Percentiles rank a stretch among this genome's conserved stretches.
These are phyloP conservation scores for Leptographium procerum DNA, from an alignment of 2,329 filamentous ascomycete genomes.

Conservation along the genomic window DNA sequence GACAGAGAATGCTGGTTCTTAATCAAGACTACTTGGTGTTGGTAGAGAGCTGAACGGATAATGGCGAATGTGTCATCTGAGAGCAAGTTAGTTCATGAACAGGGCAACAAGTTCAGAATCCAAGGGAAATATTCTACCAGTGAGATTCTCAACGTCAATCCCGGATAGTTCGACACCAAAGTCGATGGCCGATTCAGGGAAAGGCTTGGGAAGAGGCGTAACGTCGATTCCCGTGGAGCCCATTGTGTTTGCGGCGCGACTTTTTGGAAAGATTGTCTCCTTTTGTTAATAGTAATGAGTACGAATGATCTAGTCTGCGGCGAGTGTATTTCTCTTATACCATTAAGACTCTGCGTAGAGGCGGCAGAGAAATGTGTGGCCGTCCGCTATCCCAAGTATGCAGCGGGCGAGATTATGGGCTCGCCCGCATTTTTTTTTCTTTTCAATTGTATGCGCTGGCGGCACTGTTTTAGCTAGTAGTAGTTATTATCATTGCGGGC, in stretches of 20 bases:
- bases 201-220: conserved; percentile 5
- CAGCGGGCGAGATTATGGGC: not conserved
- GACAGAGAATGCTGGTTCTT: conserved; percentile 53
- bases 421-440: not conserved
- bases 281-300: not conserved
- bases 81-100: not conserved
- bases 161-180: conserved; percentile 51
- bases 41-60: conserved; percentile 55
- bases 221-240: conserved; percentile 7
- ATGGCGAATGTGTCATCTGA: conserved; percentile 50
- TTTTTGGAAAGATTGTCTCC: not conserved
- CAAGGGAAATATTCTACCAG: conserved; percentile 31
- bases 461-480: not conserved
- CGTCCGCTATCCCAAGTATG: not conserved
- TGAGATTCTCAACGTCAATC: conserved; percentile 48
- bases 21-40: conserved; percentile 57
- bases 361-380: not conserved
- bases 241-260: not conserved
- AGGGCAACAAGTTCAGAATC: not conserved
- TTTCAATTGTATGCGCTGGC: too few relatives aligned
- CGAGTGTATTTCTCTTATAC: not conserved
- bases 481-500: not conserved
- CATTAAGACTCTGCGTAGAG: not conserved
- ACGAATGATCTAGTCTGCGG: not conserved
- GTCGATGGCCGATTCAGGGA: conserved; percentile 24